These are phyloP conservation scores for Pythium sukuiense DNA, from an alignment of 352 stramenopile species.

Conservation along the genomic window DNA sequence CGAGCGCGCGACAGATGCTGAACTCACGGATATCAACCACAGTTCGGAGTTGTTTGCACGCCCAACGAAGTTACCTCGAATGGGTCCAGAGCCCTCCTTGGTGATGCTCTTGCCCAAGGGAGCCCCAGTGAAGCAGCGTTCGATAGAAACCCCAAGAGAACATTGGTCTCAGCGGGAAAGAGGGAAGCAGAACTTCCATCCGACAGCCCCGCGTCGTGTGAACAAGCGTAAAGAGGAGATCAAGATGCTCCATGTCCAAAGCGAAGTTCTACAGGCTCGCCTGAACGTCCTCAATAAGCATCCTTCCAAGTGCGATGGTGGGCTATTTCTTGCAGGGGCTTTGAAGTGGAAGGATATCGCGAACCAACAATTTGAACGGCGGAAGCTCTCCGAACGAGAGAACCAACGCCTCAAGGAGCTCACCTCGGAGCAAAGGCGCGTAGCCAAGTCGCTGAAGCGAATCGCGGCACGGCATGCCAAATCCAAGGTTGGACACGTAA, in stretches of 20 bases:
- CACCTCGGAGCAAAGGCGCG: background rate
- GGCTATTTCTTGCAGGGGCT: background rate
- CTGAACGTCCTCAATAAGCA: background rate
- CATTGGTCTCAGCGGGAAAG: background rate
- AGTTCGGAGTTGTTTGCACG: background rate
- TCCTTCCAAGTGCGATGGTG: background rate
- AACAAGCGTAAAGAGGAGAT: conserved; percentile 18
- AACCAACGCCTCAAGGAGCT: background rate
- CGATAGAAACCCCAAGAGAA: no score
- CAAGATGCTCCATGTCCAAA: conserved; percentile 9
- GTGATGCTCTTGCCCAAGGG: background rate
- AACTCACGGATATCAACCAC: background rate
- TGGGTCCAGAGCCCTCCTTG: background rate
- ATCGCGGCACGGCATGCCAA: background rate
- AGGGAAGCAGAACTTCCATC: background rate
- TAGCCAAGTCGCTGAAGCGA: background rate
- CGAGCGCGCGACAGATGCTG: background rate
- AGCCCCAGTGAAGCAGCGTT: no score
- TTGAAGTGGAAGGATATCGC: background rate
- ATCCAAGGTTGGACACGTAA: background rate
- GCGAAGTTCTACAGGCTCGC: background rate
- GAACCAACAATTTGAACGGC: background rate
- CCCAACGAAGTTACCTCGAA: background rate
- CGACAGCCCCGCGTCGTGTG: background rate
- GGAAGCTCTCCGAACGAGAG: background rate